Percentiles rank a stretch among this genome's conserved stretches.
Conservation (phyloP, 2,329 filamentous ascomycete genomes). For the Zymoseptoria brevis region DNA sequence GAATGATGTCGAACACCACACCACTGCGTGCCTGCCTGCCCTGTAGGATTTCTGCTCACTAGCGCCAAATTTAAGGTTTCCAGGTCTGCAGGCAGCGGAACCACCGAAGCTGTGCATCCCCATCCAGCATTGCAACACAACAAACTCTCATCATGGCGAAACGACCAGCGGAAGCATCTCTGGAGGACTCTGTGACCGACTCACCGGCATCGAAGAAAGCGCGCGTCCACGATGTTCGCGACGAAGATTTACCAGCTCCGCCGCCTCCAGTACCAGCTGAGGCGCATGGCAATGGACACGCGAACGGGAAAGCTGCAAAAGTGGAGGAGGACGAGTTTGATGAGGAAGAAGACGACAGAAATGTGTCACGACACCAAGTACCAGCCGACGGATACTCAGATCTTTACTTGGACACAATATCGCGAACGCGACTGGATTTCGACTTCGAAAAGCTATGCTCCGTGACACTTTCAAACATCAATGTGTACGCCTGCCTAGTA, state of each 20-base stretch:
- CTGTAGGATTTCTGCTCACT: not conserved
- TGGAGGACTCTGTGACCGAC: slow-evolving; percentile 35
- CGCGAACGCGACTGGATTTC: slow-evolving; percentile 87
- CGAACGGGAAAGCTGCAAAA: slow-evolving; percentile 28
- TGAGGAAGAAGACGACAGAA: slow-evolving; percentile 22
- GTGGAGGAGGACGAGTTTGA: slow-evolving; percentile 31
- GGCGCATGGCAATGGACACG: slow-evolving; percentile 16
- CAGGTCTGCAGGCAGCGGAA: not conserved
- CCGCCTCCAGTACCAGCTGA: slow-evolving; percentile 17
- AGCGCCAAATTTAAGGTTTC: not conserved
- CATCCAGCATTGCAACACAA: not conserved
- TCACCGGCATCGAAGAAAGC: slow-evolving; percentile 44
- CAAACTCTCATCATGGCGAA: slow-evolving; percentile 35
- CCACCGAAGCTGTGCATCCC: not conserved
- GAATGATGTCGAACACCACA: not conserved
- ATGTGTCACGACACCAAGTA: slow-evolving; percentile 59
- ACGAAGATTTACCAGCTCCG: slow-evolving; percentile 25
- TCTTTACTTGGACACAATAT: slow-evolving; percentile 94
- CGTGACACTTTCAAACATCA: slow-evolving; percentile 92
- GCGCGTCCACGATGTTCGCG: slow-evolving; percentile 37
- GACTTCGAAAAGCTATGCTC: slow-evolving; percentile 99
- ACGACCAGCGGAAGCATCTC: slow-evolving; percentile 38
- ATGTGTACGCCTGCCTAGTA: slow-evolving; percentile 94
- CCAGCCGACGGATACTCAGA: slow-evolving; percentile 87
- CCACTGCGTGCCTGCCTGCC: not conserved